Evolutionary conservation across 2,329 filamentous ascomycete genomes (phyloP).

Genomic region (Xylaria sp.): DNA sequence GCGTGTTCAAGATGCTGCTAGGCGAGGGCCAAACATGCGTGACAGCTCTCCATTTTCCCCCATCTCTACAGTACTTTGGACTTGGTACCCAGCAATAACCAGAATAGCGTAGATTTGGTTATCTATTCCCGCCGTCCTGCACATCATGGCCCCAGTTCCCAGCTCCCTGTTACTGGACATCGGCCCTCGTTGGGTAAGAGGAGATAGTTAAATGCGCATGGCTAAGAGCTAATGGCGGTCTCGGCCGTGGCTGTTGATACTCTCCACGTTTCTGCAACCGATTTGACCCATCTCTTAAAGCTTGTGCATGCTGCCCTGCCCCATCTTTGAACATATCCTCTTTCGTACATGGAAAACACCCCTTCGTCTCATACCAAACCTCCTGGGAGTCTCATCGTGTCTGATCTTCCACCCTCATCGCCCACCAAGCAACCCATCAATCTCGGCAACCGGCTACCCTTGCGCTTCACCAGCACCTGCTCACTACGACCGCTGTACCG

Average conservation of each 20-base stretch:
- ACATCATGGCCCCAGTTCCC: constrained; percentile 45
- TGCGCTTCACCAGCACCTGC: constrained; percentile 34
- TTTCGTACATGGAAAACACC: constrained; percentile 52
- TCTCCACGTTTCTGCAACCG: constrained; percentile 45
- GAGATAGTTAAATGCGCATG: not conserved
- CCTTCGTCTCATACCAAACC: constrained; percentile 51
- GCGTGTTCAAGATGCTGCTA: constrained; percentile 38
- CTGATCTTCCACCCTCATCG: constrained; percentile 52
- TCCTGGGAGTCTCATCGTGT: constrained; percentile 51
- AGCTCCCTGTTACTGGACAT: constrained; percentile 4
- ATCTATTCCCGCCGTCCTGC: constrained; percentile 42
- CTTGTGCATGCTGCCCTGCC: constrained; percentile 54
- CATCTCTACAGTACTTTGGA: constrained; percentile 30
- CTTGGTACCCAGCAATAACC: constrained; percentile 15
- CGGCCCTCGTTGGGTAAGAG: constrained; percentile 39
- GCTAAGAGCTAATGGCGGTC: constrained; percentile 44
- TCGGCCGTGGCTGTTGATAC: constrained; percentile 51
- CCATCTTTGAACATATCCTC: constrained; percentile 52
- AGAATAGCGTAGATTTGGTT: constrained; percentile 35
- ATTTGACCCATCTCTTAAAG: constrained; percentile 56
- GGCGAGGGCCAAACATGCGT: constrained; percentile 30
- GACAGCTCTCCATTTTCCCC: constrained; percentile 33
- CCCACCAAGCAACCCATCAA: constrained; percentile 45
- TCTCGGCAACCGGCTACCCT: constrained; percentile 38
- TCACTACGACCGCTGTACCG: constrained; percentile 30